Evolutionary conservation across 305 asterid species (phyloP), one percentile per base, ranked within the genome.

Genomic region (Ilex paraguariensis): DNA sequence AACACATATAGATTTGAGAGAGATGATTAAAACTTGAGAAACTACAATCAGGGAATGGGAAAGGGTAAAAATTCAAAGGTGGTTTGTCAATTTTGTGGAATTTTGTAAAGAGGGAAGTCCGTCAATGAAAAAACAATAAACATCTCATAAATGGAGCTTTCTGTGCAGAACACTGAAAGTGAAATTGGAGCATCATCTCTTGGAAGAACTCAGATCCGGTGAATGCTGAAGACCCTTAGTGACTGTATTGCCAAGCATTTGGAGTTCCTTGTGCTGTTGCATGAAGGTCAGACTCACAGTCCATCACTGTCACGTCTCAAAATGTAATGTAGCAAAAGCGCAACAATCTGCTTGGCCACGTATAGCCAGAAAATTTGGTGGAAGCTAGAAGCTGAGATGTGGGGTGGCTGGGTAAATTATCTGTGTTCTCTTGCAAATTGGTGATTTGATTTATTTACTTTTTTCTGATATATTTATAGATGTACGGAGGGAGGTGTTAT

Each of bases 151-250:
- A 57, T 69, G 66, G 59, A 53, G 69, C 9, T 49, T 46, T 61
- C 54, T 15, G 6, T 77, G 88, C 88, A 93, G 97, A 87, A 82
- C 74, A 86, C 93, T 3, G 94, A 82, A 72, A 84, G 90, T 73
- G 92, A 85, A 77, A 87, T 93, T 36, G 98, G 98, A 65, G 90
- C 98, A 44, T 90, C 95, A 1, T 90, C 91, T 30, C 80, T 82
- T 31, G 98, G 98, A 61, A 90, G 98, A 84, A 87, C 91, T 44
- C 89, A 76, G 69, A 92, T 92, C 42, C 90, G 98, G 66, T 91
- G 88, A 91, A 21, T 56, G 61, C 16, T 53, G 31, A 11, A 11
- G 7, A 21, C 2, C 28, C n/a, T 31, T 6, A 36, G 42, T 10
- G 7, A 46, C 15, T 46, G 52, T 1, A 3, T 13, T 46, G 13